Percentiles rank a stretch among this genome's conserved stretches.
These are phyloP conservation scores for Shiraia sp. DNA, from an alignment of 2,329 filamentous ascomycete species.

Conservation along the genomic window DNA sequence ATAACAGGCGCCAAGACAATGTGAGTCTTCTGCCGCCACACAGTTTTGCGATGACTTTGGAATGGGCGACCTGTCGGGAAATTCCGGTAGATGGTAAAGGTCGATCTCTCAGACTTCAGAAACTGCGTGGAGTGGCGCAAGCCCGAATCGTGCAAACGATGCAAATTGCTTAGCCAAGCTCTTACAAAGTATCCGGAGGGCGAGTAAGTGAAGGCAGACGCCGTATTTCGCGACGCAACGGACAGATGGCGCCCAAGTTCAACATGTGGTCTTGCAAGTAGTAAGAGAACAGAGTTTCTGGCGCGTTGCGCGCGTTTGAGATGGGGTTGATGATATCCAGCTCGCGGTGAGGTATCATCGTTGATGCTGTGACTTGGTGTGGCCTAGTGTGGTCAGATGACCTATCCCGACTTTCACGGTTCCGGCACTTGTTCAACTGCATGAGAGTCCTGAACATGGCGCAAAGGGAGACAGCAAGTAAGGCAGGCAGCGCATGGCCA, in stretches of 20 bases:
- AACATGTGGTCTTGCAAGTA: constrained; percentile 14
- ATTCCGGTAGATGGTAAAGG: too few relatives aligned
- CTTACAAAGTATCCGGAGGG: constrained; percentile 23
- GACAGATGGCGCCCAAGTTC: constrained; percentile 10
- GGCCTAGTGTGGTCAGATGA: constrained; percentile 31
- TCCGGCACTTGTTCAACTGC: constrained; percentile 8
- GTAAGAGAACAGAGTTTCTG: constrained; percentile 1
- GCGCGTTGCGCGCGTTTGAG: constrained; percentile 8
- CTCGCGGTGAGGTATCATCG: constrained; percentile 19
- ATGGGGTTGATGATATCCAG: constrained; percentile 23
- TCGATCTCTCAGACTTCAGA: background rate
- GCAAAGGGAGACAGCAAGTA: constrained; percentile 4
- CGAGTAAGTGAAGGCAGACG: constrained; percentile 26
- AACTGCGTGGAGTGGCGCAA: background rate
- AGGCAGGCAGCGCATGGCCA: background rate
- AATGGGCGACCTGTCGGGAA: too few relatives aligned
- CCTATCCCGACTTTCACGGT: constrained; percentile 8
- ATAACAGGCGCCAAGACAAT: too few relatives aligned
- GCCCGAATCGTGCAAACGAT: constrained; percentile 9
- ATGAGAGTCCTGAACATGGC: background rate
- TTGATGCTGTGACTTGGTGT: constrained; percentile 17
- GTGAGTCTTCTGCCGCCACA: too few relatives aligned
- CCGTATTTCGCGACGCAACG: constrained; percentile 19
- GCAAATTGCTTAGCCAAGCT: background rate
- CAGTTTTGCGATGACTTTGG: too few relatives aligned